Evolutionary conservation across 1,284 basidiomycete genomes (phyloP).

Genomic region (Athelia sp.): DNA sequence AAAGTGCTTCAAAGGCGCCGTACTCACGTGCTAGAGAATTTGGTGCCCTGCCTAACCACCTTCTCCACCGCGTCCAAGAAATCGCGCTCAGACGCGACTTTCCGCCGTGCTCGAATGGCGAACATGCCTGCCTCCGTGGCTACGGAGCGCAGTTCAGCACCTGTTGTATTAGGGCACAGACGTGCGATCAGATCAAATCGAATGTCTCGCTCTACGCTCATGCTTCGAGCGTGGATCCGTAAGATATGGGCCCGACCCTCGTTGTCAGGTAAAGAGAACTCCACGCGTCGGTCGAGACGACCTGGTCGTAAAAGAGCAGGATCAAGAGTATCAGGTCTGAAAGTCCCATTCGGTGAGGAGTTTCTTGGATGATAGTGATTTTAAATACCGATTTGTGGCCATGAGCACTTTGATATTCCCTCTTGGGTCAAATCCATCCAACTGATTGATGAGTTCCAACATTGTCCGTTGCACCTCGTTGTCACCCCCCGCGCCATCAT

Average conservation of each 20-base stretch:
- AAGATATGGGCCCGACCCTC: conserved; percentile 97
- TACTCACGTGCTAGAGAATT: conserved; percentile 60
- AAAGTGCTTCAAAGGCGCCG: not conserved
- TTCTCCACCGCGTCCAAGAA: conserved; percentile 98
- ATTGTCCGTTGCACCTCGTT: conserved; percentile 99
- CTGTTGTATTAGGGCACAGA: conserved; percentile 96
- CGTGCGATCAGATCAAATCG: conserved; percentile 97
- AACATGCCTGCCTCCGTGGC: conserved; percentile 99
- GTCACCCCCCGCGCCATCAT: conserved; percentile 98
- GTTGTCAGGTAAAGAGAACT: conserved; percentile 93
- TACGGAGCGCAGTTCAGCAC: conserved; percentile 94
- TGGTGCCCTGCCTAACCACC: conserved; percentile 89
- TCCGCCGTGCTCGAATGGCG: conserved; percentile 93
- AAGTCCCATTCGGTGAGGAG: conserved; percentile 1
- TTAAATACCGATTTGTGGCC: conserved; percentile 93
- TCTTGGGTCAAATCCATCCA: conserved; percentile 97
- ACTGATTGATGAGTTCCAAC: conserved; percentile 98
- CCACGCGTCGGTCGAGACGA: conserved; percentile 92
- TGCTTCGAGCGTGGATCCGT: conserved; percentile 95
- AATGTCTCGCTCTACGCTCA: conserved; percentile 97
- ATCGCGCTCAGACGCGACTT: conserved; percentile 96
- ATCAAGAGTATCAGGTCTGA: conserved; percentile 95
- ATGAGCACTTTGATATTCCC: conserved; percentile 99
- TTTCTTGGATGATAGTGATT: not conserved
- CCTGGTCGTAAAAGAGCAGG: conserved; percentile 96